Evolutionary conservation across 2,329 filamentous ascomycete genomes (phyloP).

Genomic region (Hymenoscyphus occultus): DNA sequence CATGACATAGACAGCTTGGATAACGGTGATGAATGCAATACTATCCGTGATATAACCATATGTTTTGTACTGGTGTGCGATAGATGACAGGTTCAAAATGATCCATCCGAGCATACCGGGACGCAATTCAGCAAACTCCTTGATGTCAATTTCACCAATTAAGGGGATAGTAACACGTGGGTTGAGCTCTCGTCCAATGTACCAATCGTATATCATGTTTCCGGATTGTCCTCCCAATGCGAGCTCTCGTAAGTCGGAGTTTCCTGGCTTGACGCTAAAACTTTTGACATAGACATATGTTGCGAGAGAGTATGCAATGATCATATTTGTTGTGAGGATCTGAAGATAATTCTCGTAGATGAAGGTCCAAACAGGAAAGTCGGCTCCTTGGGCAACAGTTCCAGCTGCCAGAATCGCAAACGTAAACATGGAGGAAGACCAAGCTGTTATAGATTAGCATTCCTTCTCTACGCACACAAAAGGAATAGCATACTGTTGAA

Average conservation of each 20-base stretch:
- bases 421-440: slow-evolving; percentile 71
- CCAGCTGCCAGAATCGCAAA: slow-evolving; percentile 70
- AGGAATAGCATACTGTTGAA: slow-evolving; percentile 60
- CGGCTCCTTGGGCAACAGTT: slow-evolving; percentile 71
- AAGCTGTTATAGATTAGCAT: slow-evolving; percentile 50
- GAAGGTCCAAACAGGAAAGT: slow-evolving; percentile 88
- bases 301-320: slow-evolving; percentile 71
- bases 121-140: slow-evolving; percentile 85
- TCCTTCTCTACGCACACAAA: not conserved
- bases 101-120: slow-evolving; percentile 89
- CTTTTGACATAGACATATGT: slow-evolving; percentile 78
- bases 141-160: slow-evolving; percentile 84
- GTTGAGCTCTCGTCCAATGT: slow-evolving; percentile 93
- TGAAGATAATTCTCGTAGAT: slow-evolving; percentile 89
- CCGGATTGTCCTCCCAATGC: slow-evolving; percentile 78
- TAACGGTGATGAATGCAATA: slow-evolving; percentile 72
- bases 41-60: slow-evolving; percentile 83
- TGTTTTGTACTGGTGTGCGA: slow-evolving; percentile 82
- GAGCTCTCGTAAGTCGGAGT: slow-evolving; percentile 70
- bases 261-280: slow-evolving; percentile 76
- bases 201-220: slow-evolving; percentile 92
- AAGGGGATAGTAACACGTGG: slow-evolving; percentile 76
- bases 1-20: slow-evolving; percentile 79
- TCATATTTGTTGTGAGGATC: slow-evolving; percentile 76
- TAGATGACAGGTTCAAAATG: slow-evolving; percentile 77